Base-by-base conservation (phyloP, 2,329 filamentous ascomycete genomes). In the Aspergillus novofumigatus region DNA sequence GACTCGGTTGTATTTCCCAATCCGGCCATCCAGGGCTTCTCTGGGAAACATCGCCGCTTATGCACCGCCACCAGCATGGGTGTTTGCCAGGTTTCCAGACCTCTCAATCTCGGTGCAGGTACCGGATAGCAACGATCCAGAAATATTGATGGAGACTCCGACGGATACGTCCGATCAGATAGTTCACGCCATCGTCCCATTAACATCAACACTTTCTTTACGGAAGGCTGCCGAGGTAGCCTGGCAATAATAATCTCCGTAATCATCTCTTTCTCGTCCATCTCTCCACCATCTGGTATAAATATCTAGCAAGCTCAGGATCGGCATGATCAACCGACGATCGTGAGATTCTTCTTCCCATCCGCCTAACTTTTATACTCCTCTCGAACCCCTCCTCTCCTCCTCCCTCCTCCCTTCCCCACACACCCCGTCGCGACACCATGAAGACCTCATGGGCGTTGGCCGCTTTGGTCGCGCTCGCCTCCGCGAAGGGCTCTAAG, bases 401-500 rank as follows among this genome's bases (percentile, higher is more conserved):
- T 53, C 21, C 26, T 26, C 54, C 35, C 44, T 53, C 21, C 26
- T 26, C 54, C 47, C 28, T 44, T 44, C 49, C 10, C 47, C 41
- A 26, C 32, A 47, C 45, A 38, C 45, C 45, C 48, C 26, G 14
- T 17, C 26, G 21, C 59, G 47, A 21, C 25, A 67, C 51, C 51
- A 70, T 70, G 66, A 69, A 68, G 66, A 29, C 55, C 48, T 63
- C 54, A 21, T 62, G 65, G 65, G 45, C 57, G 32, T 53, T 63
- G 45, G 48, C 55, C 2, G 20, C 53, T 42, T 42, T 58, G 41
- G 28, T 59, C 29, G 57, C 64, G 51, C 50, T 65, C 8, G 55
- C 59, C 48, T 59, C 59, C 8, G 55, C 61, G 25, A 55, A 49
- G 17, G 14, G 55, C 23, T 57, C 58, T 29, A 17, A 28, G 14